Base-by-base conservation (phyloP, 2,329 filamentous ascomycete species). In the Arthroderma uncinatum region DNA sequence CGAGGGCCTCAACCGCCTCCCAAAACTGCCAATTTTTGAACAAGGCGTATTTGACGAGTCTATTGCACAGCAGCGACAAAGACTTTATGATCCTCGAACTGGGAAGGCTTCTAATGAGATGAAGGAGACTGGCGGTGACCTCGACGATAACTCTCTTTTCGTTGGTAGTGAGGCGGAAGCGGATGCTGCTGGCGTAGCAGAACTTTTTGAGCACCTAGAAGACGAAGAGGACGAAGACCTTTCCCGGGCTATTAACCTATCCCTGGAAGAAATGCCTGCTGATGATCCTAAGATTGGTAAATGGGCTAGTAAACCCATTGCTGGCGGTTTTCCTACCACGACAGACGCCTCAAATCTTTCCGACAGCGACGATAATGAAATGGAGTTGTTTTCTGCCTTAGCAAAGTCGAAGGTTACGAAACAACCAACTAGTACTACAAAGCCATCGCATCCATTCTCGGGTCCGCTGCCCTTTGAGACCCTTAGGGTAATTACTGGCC, bases 391-490 rank as follows among this genome's bases (percentile, higher is more conserved):
- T 66, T 79, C 87, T 33, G 85, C 89, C 0, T 71, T 96, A 53
- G 83, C 84, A 8, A 85, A 84, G 61, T 86, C 87, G 19, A 83
- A 85, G 58, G 81, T 79, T 62, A 76, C 78, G 58, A 81, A 82
- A 66, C 78, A 78, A 40, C 63, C 62, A 30, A 63, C 62, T 12
- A 60, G 65, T 67, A 69, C 62, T 68, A 25, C 66, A 2, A 68
- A 73, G 19, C 65, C 74, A 2, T 65, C 71, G 36, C 82, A 83
- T 63, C 77, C 82, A 2, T 87, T 95, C 66, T 82, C 82, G 62
- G 92, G 92, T 0, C 89, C 91, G 0, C 71, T 98, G 4, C 93
- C 93, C 0, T 98, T 98, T 66, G 90, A 95, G 64, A 92, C 79
- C 54, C 73, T 85, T 5, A 79, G 89, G 66, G 37, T 59, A 12